Base-by-base conservation (phyloP, 495 filamentous ascomycete species). In the Coniosporium apollinis region DNA sequence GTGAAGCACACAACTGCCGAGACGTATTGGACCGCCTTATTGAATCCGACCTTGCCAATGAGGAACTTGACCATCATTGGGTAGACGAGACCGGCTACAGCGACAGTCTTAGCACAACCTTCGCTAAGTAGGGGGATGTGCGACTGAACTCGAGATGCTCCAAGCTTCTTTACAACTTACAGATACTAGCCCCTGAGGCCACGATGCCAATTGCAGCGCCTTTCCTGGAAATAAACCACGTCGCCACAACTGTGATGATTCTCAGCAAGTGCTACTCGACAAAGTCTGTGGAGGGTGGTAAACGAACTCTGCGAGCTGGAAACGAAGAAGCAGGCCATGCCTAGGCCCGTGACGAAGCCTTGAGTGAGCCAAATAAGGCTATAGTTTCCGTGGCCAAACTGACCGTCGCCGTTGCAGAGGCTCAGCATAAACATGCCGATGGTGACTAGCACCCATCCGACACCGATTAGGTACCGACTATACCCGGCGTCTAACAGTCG, bases 281-380 rank as follows among this genome's bases (percentile, higher is more conserved):
- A 16, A 42, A 30, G 18, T 14, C 3, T 28, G 33, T 18, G 8
- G 37, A 40, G 22, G 18, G 11, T 4, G 8, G 15, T 30, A 15
- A 5, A 34, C 10, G 5, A 33, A 58, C 57, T 40, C 43, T 62
- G 60, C 11, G 56, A 61, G 22, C 58, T 61, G 11, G 48, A 46
- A 3, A 58, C 59, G 33, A 63, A 63, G 37, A 54, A 57, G 43
- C 60, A 65, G 7, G 56, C 44, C 61, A 65, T 65, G 4, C 60
- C 61, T 5, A 59, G 34, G 0, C 58, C 52, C 19, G 41, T 48
- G 25, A 61, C 28, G 21, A 65, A 37, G 3, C 60, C 60, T 36
- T 61, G 58, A 4, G 52, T 56, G 3, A 56, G 30, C 47, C 55
- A 52, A 16, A 60, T 58, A 2, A 43, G 28, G 17, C 29, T 41